phyloP scores from a whole-genome alignment of 192 early-diverging fungal species.

The Coemansia sp. region DNA sequence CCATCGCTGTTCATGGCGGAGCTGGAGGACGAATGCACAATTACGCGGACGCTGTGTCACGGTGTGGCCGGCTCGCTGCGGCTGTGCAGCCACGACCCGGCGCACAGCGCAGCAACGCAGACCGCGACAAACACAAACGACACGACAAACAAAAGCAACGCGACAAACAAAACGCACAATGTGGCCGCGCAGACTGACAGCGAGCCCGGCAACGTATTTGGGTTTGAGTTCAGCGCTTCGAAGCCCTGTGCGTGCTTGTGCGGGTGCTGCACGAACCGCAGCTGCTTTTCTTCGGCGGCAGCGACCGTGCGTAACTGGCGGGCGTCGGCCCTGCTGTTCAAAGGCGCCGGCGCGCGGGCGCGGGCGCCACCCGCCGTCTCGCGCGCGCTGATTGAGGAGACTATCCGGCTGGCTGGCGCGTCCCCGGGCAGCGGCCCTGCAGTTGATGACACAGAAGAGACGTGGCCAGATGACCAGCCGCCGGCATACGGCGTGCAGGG shows the following conservation, averaged over 20 bases:
- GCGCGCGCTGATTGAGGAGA: slow-evolving; percentile 11
- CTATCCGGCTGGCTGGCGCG: slow-evolving; percentile 7
- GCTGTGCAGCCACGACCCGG: background rate
- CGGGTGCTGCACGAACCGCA: slow-evolving; percentile 17
- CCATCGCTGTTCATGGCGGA: slow-evolving; percentile 44
- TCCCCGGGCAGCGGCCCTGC: too few relatives aligned
- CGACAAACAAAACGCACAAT: background rate
- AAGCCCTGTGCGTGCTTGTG: slow-evolving; percentile 20
- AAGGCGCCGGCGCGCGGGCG: background rate
- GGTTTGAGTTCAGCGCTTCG: slow-evolving; percentile 13
- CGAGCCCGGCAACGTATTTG: slow-evolving; percentile 40
- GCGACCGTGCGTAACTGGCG: slow-evolving; percentile 21
- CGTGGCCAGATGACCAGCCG: background rate
- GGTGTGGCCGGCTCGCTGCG: background rate
- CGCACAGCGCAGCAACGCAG: background rate
- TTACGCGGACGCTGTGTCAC: background rate
- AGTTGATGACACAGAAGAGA: background rate
- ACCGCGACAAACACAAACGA: background rate
- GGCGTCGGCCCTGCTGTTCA: slow-evolving; percentile 15
- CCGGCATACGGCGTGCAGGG: background rate
- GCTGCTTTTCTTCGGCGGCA: slow-evolving; percentile 26
- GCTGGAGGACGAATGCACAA: background rate
- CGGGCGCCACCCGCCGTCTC: background rate
- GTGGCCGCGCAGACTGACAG: background rate
- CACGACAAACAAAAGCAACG: too few relatives aligned